Evolutionary conservation across 495 filamentous ascomycete species (phyloP), one percentile per base, ranked within the genome.

Genomic region (Aspergillus kassunensis): DNA sequence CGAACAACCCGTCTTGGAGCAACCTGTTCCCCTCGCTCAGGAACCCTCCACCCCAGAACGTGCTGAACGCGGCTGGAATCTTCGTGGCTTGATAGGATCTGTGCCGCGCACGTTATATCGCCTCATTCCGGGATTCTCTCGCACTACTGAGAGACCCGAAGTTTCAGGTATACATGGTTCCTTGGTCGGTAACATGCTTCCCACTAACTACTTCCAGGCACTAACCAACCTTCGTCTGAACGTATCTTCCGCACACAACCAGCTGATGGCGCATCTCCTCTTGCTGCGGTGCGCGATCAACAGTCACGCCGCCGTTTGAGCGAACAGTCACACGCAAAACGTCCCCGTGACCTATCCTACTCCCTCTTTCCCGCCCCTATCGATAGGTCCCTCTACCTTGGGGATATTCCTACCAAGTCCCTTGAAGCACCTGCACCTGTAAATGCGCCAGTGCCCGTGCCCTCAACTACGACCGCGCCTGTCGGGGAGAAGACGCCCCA

Each of bases 61-160:
- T 12, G 42, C 52, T 15, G 43, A 37, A 9, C 47, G 54, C n/a
- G 34, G 59, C 11, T 65, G 62, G 62, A 60, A 60, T 10, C 51
- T 65, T 42, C 52, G 62, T 44, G 59, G 62, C 16, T 27, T 65
- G 16, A 25, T 65, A 15, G 56, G 43, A 33, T 65, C 62, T 41
- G 62, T 65, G 10, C 62, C 62, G 51, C 58, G 62, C n/a, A 53
- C 56, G 1, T 53, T 63, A 15, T 62, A 59, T 25, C 59, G 62
- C 12, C 36, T 62, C 2, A n/a, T n/a, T n/a, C n/a, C n/a, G n/a
- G n/a, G n/a, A n/a, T 56, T 64, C 34, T 49, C 54, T 12, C 54
- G 62, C n/a, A 51, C 43, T 36, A 49, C 56, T 39, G 51, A 43
- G 23, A 49, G 20, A 12, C 6, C 42, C 21, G 55, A 59, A 54